Evolutionary conservation across 1,139 yeast species (phyloP).

Genomic region (Sugiyamaella novakii): DNA sequence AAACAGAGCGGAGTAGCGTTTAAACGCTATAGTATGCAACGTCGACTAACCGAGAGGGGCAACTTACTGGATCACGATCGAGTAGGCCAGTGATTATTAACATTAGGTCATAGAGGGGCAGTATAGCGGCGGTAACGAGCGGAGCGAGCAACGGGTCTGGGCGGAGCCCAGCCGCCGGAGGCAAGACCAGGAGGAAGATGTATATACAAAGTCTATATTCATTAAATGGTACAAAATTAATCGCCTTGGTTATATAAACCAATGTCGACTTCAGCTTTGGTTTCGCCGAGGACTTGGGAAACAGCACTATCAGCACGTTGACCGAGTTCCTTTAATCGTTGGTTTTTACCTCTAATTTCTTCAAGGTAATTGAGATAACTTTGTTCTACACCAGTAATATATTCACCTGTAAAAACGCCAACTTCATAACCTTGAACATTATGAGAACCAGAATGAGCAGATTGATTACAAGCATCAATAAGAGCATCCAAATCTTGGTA

Average conservation of each 20-base stretch:
- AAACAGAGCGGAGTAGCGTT: too few species aligned
- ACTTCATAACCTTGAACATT: conserved; percentile 71
- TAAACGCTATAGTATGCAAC: too few species aligned
- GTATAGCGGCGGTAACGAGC: background rate
- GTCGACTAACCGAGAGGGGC: background rate
- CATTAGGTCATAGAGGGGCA: background rate
- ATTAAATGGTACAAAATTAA: background rate
- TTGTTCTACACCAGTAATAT: conserved; percentile 89
- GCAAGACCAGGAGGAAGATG: background rate
- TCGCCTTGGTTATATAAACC: conserved; percentile 76
- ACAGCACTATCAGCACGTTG: conserved; percentile 38
- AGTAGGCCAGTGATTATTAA: background rate
- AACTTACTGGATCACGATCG: background rate
- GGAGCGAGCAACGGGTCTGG: conserved; percentile 13
- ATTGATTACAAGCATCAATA: conserved; percentile 65
- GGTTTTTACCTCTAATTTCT: conserved; percentile 78
- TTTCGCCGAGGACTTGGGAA: conserved; percentile 52
- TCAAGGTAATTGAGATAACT: conserved; percentile 81
- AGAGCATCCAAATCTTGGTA: conserved; percentile 85
- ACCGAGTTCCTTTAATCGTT: conserved; percentile 54
- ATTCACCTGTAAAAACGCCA: conserved; percentile 95
- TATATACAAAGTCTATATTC: too few species aligned
- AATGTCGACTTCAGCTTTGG: conserved; percentile 88
- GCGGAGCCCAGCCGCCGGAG: conserved; percentile 16
- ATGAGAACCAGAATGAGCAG: conserved; percentile 22